phyloP scores from a whole-genome alignment of 495 filamentous ascomycete species.

The Aspergillus carlsbadensis region DNA sequence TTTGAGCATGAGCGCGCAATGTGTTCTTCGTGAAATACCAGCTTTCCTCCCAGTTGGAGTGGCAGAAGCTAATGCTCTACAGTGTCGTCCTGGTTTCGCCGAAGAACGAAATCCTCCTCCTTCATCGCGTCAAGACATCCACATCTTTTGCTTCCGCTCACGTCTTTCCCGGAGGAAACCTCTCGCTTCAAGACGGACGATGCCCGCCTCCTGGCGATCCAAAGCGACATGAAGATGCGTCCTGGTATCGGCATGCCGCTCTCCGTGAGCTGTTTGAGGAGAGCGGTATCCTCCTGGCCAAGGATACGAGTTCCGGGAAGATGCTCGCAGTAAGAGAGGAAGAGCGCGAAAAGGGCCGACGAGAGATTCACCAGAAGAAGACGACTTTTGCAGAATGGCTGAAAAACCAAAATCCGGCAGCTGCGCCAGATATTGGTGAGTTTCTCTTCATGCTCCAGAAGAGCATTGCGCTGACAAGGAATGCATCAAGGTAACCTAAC shows the following conservation, averaged over 20 bases:
- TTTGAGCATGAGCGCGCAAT: too few relatives aligned
- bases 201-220: constrained; percentile 45
- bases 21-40: not conserved
- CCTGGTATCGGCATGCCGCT: constrained; percentile 71
- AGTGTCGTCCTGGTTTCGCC: constrained; percentile 87
- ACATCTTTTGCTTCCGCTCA: constrained; percentile 86
- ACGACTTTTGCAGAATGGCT: constrained; percentile 69
- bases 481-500: constrained; percentile 55
- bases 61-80: not conserved
- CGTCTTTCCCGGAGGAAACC: constrained; percentile 94
- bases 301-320: constrained; percentile 38
- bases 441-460: not conserved
- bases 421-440: constrained; percentile 65
- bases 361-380: constrained; percentile 61
- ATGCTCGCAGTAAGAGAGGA: constrained; percentile 58
- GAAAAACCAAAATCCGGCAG: constrained; percentile 53
- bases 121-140: constrained; percentile 80
- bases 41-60: not conserved
- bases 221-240: constrained; percentile 63
- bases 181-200: constrained; percentile 65
- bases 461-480: constrained; percentile 7
- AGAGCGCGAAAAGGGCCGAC: constrained; percentile 63
- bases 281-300: constrained; percentile 82
- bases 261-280: constrained; percentile 95
- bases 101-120: constrained; percentile 79